A percentile compares a stretch with the other conserved stretches of the same genome.
phyloP scores from a whole-genome alignment of 2,329 filamentous ascomycete genomes.

The Trichoderma guizhouense region DNA sequence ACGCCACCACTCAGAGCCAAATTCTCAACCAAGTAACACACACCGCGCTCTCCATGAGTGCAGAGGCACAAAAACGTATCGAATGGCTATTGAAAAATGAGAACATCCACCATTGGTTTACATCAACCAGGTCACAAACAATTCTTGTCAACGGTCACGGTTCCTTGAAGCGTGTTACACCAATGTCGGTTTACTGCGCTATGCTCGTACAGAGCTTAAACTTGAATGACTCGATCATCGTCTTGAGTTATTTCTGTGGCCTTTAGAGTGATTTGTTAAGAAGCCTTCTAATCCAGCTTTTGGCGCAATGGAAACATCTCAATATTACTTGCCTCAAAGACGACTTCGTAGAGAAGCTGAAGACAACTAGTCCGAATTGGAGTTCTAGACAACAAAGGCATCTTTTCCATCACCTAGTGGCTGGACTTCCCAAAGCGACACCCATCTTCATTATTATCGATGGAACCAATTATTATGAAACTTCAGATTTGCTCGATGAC shows the following conservation, averaged over 20 bases:
- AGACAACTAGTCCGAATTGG: background rate
- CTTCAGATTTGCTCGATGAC: background rate
- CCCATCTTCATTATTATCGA: background rate
- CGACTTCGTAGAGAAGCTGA: background rate
- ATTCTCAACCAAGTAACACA: rapidly evolving
- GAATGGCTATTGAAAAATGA: background rate
- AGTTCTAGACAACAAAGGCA: background rate
- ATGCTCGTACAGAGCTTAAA: background rate
- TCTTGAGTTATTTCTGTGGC: background rate
- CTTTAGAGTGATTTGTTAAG: background rate
- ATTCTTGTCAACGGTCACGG: background rate
- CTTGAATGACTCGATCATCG: background rate
- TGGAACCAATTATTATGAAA: background rate
- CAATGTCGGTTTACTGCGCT: background rate
- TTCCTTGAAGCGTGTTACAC: background rate
- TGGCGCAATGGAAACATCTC: background rate
- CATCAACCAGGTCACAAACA: background rate
- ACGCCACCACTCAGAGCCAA: rapidly evolving
- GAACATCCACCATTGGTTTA: background rate
- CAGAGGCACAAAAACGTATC: background rate
- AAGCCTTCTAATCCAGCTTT: background rate
- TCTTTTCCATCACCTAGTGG: background rate
- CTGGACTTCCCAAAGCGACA: background rate
- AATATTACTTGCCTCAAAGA: background rate
- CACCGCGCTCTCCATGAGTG: rapidly evolving